Evolutionary conservation across 164 flowering plant species (phyloP).

Genomic region (Vitis amurensis): DNA sequence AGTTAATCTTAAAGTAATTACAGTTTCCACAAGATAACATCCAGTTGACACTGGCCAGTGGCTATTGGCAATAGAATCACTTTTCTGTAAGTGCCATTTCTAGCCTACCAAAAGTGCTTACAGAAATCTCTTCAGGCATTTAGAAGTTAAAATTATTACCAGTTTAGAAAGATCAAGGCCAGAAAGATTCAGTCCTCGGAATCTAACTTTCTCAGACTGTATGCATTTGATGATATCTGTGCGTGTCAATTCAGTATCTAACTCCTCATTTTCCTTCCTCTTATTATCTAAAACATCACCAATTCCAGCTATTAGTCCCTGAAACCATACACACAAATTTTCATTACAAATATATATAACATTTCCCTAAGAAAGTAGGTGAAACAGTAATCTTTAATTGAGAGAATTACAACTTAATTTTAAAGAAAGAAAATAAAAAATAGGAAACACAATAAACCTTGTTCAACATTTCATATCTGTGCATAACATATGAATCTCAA

Average conservation of each 20-base stretch:
- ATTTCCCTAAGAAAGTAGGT: too few species aligned
- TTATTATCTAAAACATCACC: constrained; percentile 30
- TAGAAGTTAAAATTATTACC: constrained; percentile 37
- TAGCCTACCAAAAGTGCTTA: neutral
- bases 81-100: neutral
- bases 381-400: too few species aligned
- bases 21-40: too few species aligned
- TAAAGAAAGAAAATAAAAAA: neutral
- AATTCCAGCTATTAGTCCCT: constrained; percentile 52
- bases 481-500: too few species aligned
- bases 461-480: neutral
- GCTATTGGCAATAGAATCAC: neutral
- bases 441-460: neutral
- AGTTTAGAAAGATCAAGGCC: constrained; percentile 92
- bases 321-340: constrained; percentile 13
- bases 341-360: too few species aligned
- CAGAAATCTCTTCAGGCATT: neutral
- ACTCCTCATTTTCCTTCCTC: constrained; percentile 66
- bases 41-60: neutral
- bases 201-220: constrained; percentile 77
- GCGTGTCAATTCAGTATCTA: constrained; percentile 73
- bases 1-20: too few species aligned
- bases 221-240: constrained; percentile 91
- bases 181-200: constrained; percentile 90
- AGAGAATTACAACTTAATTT: too few species aligned